Conservation (phyloP, 768 basidiomycete genomes). For the Serendipita vermifera region DNA sequence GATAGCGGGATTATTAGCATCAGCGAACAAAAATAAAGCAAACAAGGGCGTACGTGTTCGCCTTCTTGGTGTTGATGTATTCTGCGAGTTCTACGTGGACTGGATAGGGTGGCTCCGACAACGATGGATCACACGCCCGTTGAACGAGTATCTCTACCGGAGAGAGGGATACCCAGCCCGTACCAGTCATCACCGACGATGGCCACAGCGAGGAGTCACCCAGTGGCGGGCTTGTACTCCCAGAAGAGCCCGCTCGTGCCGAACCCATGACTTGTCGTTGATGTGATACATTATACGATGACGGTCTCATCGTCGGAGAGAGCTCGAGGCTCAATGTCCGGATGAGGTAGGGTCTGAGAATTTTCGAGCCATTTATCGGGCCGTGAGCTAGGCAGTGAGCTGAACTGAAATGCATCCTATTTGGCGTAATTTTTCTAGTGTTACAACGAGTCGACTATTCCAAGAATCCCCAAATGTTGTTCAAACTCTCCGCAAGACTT, state of each 20-base stretch:
- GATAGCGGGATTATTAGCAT: no score
- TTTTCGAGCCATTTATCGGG: no score
- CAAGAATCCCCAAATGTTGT: constrained; percentile 13
- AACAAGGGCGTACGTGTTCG: constrained; percentile 61
- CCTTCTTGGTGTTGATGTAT: constrained; percentile 87
- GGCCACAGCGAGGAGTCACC: constrained; percentile 1
- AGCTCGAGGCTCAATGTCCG: no score
- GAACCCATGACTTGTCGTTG: constrained; percentile 8
- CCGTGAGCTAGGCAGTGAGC: no score
- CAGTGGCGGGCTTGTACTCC: constrained; percentile 2
- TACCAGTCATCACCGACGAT: constrained; percentile 8
- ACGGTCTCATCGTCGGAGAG: neutral
- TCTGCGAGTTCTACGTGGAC: constrained; percentile 89
- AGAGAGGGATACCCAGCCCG: constrained; percentile 25
- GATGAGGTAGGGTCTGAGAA: no score
- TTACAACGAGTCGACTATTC: no score
- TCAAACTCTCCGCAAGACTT: constrained; percentile 13
- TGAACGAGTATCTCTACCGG: constrained; percentile 60
- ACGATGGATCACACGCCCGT: constrained; percentile 74
- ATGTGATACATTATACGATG: constrained; percentile 3
- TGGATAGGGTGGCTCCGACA: constrained; percentile 83
- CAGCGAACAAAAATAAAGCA: neutral
- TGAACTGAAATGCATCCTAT: no score
- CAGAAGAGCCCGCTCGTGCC: neutral
- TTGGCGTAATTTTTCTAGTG: no score